Evolutionary conservation across 2,329 filamentous ascomycete genomes (phyloP).

Genomic region (Claviceps maximensis): DNA sequence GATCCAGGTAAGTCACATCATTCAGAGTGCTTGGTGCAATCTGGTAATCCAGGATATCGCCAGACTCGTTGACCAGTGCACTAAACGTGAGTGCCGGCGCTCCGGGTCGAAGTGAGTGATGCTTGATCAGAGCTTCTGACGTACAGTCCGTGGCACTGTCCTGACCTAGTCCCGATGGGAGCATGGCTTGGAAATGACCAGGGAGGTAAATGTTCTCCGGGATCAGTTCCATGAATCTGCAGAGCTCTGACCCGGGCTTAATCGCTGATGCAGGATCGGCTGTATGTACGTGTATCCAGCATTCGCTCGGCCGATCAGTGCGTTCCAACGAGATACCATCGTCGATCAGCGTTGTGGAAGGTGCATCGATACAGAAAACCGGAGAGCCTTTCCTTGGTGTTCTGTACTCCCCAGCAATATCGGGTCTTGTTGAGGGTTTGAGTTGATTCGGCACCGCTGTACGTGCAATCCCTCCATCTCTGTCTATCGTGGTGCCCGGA

Average conservation of each 20-base stretch:
- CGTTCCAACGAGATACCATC: slow-evolving; percentile 63
- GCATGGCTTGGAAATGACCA: slow-evolving; percentile 45
- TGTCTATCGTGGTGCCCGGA: slow-evolving; percentile 31
- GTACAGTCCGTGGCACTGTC: slow-evolving; percentile 17
- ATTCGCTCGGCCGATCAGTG: slow-evolving; percentile 37
- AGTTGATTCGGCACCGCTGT: slow-evolving; percentile 16
- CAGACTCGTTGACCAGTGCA: slow-evolving; percentile 38
- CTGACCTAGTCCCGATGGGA: slow-evolving; percentile 27
- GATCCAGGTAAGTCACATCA: slow-evolving; percentile 44
- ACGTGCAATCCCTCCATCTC: slow-evolving; percentile 28
- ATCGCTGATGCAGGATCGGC: slow-evolving; percentile 68
- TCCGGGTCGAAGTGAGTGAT: slow-evolving; percentile 40
- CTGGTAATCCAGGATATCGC: slow-evolving; percentile 39
- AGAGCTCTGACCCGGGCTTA: slow-evolving; percentile 40
- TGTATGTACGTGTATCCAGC: slow-evolving; percentile 67
- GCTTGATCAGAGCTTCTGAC: slow-evolving; percentile 28
- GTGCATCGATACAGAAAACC: slow-evolving; percentile 62
- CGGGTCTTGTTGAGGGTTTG: slow-evolving; percentile 24
- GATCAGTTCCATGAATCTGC: slow-evolving; percentile 47
- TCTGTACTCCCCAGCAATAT: slow-evolving; percentile 37
- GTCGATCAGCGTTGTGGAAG: slow-evolving; percentile 57
- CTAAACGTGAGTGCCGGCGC: slow-evolving; percentile 49
- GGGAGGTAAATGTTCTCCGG: slow-evolving; percentile 47
- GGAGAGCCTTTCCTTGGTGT: slow-evolving; percentile 44
- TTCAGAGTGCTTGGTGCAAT: slow-evolving; percentile 40